phyloP scores from a whole-genome alignment of 331 rosid genomes.

The Quercus tomentella region DNA sequence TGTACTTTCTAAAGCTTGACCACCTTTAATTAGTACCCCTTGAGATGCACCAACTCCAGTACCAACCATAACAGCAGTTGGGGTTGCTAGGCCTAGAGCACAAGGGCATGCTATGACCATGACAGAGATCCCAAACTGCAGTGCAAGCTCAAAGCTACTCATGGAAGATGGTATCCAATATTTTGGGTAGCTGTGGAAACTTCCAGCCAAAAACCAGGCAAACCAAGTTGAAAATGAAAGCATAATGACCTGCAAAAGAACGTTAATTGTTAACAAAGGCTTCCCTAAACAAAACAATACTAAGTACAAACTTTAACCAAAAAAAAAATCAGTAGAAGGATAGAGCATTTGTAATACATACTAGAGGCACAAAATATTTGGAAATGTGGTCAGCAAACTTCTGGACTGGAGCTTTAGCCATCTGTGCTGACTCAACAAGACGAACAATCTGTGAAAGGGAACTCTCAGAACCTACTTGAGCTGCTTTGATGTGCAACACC shows the following conservation, averaged over 20 bases:
- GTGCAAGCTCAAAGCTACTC: conserved; percentile 75
- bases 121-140: conserved; percentile 81
- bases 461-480: conserved; percentile 80
- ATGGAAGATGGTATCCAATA: conserved; percentile 77
- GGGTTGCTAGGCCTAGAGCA: conserved; percentile 91
- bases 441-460: conserved; percentile 71
- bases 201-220: conserved; percentile 67
- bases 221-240: conserved; percentile 73
- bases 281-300: neutral
- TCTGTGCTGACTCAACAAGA: conserved; percentile 90
- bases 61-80: conserved; percentile 93
- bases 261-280: neutral
- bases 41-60: conserved; percentile 90
- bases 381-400: conserved; percentile 77
- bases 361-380: conserved; percentile 70
- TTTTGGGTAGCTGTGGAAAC: conserved; percentile 53
- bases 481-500: conserved; percentile 63
- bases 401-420: conserved; percentile 92
- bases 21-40: conserved; percentile 87
- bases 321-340: neutral
- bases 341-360: conserved; percentile 14
- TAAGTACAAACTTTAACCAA: neutral
- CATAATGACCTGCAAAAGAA: conserved; percentile 49
- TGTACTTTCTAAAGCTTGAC: conserved; percentile 83
- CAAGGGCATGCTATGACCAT: conserved; percentile 95